Percentiles rank a stretch among this genome's conserved stretches.
These are phyloP conservation scores for Boletus vinaceobasis DNA, from an alignment of 768 basidiomycete genomes.

Conservation along the genomic window DNA sequence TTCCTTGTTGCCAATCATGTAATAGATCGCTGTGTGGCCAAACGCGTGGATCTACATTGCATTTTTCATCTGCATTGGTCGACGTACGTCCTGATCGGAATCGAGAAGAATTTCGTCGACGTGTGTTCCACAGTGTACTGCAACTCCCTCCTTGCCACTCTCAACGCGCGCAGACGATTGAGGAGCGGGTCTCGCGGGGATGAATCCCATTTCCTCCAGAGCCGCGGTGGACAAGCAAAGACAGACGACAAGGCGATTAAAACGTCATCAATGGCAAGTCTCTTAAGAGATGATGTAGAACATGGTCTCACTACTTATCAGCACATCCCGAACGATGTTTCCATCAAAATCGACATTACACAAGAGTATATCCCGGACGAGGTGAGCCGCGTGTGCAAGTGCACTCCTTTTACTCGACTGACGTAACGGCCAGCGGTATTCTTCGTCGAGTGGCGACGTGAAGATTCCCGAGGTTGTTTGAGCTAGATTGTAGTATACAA, in stretches of 20 bases:
- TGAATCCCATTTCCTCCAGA: conserved; percentile 31
- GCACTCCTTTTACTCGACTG: background rate
- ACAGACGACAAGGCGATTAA: conserved; percentile 12
- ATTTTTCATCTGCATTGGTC: conserved; percentile 63
- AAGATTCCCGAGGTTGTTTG: conserved; percentile 24
- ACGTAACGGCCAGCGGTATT: conserved; percentile 14
- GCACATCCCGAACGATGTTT: conserved; percentile 46
- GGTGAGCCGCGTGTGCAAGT: conserved; percentile 10
- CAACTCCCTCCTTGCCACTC: conserved; percentile 58
- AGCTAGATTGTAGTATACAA: background rate
- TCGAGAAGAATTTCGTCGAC: background rate
- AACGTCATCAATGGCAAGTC: conserved; percentile 11
- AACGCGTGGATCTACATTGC: conserved; percentile 58
- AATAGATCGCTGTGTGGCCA: conserved; percentile 48
- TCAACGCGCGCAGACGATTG: conserved; percentile 54
- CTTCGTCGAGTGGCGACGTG: conserved; percentile 12
- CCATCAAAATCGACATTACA: conserved; percentile 66
- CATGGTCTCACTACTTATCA: conserved; percentile 4
- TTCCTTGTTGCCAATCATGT: background rate
- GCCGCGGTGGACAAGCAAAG: conserved; percentile 22
- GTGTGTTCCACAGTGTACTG: conserved; percentile 44
- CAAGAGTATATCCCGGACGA: conserved; percentile 51
- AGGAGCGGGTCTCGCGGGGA: conserved; percentile 29
- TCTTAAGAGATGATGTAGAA: too few species aligned
- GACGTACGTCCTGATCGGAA: conserved; percentile 39